Evolutionary conservation across 345 rosid genomes (phyloP).

Genomic region (Durio zibethinus): DNA sequence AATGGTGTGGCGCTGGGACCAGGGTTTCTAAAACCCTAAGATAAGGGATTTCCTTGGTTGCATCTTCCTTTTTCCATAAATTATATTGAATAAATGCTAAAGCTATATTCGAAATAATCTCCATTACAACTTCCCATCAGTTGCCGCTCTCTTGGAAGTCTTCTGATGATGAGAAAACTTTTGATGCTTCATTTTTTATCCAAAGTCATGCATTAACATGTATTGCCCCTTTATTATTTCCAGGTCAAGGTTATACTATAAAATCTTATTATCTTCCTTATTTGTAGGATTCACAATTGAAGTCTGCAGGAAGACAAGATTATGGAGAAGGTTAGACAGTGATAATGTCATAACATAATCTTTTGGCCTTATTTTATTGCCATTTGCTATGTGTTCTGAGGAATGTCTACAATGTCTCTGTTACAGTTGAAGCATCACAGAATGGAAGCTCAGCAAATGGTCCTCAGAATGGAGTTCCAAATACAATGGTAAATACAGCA

Average conservation of each 20-base stretch:
- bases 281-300: slow-evolving; percentile 60
- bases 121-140: not conserved
- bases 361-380: not conserved
- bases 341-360: not conserved
- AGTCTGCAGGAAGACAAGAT: slow-evolving; percentile 76
- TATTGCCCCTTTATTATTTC: not conserved
- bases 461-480: slow-evolving; percentile 62
- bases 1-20: not conserved
- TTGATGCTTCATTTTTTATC: not conserved
- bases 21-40: not conserved
- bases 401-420: slow-evolving; percentile 20
- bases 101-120: not conserved
- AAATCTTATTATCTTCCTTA: slow-evolving; percentile 12
- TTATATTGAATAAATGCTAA: slow-evolving; percentile 3
- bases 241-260: slow-evolving; percentile 9
- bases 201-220: not conserved
- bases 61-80: not conserved
- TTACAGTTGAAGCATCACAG: slow-evolving; percentile 62
- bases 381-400: not conserved
- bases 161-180: not conserved
- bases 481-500: slow-evolving; percentile 42
- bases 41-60: not conserved
- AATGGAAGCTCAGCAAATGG: slow-evolving; percentile 68
- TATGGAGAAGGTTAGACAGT: slow-evolving; percentile 57
- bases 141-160: not conserved